Evolutionary conservation across 139 green algal genomes (phyloP).

Genomic region (Chlamydomonas incerta): DNA sequence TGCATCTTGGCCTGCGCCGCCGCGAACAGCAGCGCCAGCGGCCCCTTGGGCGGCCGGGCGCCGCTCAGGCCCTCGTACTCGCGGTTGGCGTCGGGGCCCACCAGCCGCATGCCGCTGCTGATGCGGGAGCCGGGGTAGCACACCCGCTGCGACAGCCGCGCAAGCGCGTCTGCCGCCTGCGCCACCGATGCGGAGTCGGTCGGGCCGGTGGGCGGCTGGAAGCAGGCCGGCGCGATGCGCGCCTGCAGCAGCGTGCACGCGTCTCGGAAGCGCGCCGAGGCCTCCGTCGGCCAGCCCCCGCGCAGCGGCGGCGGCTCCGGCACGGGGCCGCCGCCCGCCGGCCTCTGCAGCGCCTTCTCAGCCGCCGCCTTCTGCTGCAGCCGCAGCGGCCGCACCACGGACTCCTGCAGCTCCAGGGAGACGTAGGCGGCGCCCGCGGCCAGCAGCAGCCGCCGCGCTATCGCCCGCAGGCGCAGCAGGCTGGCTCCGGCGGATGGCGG

Average conservation of each 20-base stretch:
- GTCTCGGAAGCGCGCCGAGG: neutral
- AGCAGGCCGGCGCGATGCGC: neutral
- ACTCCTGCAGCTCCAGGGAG: slow-evolving; percentile 24
- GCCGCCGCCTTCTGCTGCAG: neutral
- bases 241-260: neutral
- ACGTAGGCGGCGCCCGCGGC: neutral
- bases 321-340: too few species aligned
- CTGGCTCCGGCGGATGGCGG: neutral
- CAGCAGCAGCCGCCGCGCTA: slow-evolving; percentile 15
- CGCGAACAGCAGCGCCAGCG: neutral
- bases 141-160: neutral
- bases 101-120: neutral
- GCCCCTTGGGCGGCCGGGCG: neutral
- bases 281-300: neutral
- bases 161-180: neutral
- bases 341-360: neutral
- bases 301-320: neutral
- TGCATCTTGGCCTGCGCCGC: slow-evolving; percentile 7
- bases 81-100: neutral
- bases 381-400: neutral
- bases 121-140: neutral
- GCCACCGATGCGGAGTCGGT: neutral
- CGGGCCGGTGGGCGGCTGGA: neutral
- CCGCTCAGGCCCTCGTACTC: slow-evolving; percentile 11
- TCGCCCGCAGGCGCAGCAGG: neutral